A percentile compares a stretch with the other conserved stretches of the same genome.
Conservation (phyloP, 768 basidiomycete genomes). For the Suillus lakei region DNA sequence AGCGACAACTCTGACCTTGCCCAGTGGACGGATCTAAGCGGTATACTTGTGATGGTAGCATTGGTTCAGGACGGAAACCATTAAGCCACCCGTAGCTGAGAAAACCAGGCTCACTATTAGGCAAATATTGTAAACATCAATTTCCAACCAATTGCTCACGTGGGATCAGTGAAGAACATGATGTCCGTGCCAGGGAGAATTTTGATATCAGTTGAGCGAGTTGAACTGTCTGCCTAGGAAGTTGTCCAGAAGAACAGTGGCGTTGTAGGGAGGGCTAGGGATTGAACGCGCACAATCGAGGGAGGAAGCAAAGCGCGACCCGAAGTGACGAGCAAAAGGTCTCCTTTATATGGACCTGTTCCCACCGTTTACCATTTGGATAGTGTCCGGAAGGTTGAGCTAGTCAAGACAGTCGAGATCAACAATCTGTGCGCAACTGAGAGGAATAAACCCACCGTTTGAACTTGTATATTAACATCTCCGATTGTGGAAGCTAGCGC, state of each 20-base stretch:
- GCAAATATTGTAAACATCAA: neutral
- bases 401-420: constrained; percentile 31
- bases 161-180: constrained; percentile 76
- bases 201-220: constrained; percentile 80
- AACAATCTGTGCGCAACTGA: neutral
- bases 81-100: constrained; percentile 67
- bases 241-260: constrained; percentile 76
- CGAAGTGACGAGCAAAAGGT: constrained; percentile 65
- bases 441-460: constrained; percentile 33
- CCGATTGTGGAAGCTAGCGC: constrained; percentile 42
- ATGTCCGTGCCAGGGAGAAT: constrained; percentile 68
- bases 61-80: constrained; percentile 67
- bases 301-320: constrained; percentile 69
- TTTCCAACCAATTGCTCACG: constrained; percentile 44
- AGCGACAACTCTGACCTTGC: constrained; percentile 70
- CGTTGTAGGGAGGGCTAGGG: constrained; percentile 67
- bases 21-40: constrained; percentile 71
- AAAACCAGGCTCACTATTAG: neutral
- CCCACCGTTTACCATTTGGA: constrained; percentile 78
- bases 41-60: constrained; percentile 79
- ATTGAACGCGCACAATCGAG: constrained; percentile 66
- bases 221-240: constrained; percentile 83
- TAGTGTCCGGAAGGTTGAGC: constrained; percentile 59
- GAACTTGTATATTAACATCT: constrained; percentile 54
- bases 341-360: constrained; percentile 62